Evolutionary conservation across 371 early-diverging fungal genomes (phyloP).

Genomic region (Syncephalis fuscata): DNA sequence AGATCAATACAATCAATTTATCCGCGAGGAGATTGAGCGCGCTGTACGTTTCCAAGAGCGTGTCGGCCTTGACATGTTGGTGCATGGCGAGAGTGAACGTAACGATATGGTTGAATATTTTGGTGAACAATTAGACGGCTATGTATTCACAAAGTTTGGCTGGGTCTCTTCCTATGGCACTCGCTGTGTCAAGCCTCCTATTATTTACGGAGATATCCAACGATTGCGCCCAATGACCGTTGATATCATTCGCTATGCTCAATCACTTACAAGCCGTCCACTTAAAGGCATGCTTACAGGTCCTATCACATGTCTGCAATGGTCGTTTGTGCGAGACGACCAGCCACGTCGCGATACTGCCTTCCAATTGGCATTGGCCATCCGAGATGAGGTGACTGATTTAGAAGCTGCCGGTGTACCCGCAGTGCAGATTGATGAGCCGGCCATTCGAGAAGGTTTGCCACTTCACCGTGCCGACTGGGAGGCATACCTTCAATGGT

Average conservation of each 20-base stretch:
- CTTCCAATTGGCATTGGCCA: conserved; percentile 84
- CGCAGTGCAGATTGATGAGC: conserved; percentile 94
- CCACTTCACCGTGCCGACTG: conserved; percentile 81
- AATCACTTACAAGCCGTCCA: conserved; percentile 68
- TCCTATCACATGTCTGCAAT: conserved; percentile 87
- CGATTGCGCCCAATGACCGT: conserved; percentile 88
- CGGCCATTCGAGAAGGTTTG: conserved; percentile 95
- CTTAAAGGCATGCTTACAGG: conserved; percentile 81
- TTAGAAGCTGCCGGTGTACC: conserved; percentile 84
- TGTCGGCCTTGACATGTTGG: conserved; percentile 80
- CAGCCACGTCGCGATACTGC: conserved; percentile 72
- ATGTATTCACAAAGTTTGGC: conserved; percentile 82
- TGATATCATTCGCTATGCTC: conserved; percentile 62
- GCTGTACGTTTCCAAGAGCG: conserved; percentile 79
- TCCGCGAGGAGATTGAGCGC: conserved; percentile 69
- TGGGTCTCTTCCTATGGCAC: conserved; percentile 97
- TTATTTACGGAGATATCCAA: conserved; percentile 83
- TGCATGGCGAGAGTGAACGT: conserved; percentile 94
- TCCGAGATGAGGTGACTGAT: conserved; percentile 90
- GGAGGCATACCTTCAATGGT: conserved; percentile 86
- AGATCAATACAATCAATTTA: conserved; percentile 63
- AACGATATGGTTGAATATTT: conserved; percentile 92
- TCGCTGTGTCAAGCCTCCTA: conserved; percentile 86
- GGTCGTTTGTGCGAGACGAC: conserved; percentile 96
- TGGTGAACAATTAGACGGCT: conserved; percentile 72